Conservation (phyloP, 129 eudicot genomes). For the Ambrosia trifida region DNA sequence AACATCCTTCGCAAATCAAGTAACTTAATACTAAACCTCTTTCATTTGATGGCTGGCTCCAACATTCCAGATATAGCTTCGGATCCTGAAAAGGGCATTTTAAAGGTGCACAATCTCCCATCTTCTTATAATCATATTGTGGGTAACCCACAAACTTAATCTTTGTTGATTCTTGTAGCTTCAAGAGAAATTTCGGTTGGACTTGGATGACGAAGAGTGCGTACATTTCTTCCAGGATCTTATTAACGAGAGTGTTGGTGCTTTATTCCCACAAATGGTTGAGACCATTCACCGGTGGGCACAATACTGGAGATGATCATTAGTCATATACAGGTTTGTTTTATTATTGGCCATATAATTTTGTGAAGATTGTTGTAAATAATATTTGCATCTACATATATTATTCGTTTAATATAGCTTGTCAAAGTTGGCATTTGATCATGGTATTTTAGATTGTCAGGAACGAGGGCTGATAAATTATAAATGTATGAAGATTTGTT, state of each 20-base stretch:
- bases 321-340: conserved; percentile 17
- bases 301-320: conserved; percentile 90
- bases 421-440: too few species aligned
- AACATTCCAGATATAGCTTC: conserved; percentile 98
- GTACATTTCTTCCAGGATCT: conserved; percentile 98
- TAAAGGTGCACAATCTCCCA: conserved; percentile 54
- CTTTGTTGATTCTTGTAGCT: conserved; percentile 51
- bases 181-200: conserved; percentile 96
- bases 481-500: too few species aligned
- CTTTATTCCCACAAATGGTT: conserved; percentile 97
- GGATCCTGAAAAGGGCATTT: conserved; percentile 96
- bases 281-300: conserved; percentile 99
- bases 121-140: background rate
- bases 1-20: conserved; percentile 96
- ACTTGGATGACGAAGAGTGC: conserved; percentile 93
- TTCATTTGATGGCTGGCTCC: conserved; percentile 95
- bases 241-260: conserved; percentile 95
- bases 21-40: conserved; percentile 81
- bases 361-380: background rate
- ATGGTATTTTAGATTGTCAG: too few species aligned
- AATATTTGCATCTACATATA: too few species aligned
- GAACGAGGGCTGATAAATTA: too few species aligned
- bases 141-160: background rate
- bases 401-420: too few species aligned
- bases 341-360: background rate